A percentile compares a stretch with the other conserved stretches of the same genome.
Conservation (phyloP, 2,329 filamentous ascomycete genomes). For the Neoarthrinium moseri region DNA sequence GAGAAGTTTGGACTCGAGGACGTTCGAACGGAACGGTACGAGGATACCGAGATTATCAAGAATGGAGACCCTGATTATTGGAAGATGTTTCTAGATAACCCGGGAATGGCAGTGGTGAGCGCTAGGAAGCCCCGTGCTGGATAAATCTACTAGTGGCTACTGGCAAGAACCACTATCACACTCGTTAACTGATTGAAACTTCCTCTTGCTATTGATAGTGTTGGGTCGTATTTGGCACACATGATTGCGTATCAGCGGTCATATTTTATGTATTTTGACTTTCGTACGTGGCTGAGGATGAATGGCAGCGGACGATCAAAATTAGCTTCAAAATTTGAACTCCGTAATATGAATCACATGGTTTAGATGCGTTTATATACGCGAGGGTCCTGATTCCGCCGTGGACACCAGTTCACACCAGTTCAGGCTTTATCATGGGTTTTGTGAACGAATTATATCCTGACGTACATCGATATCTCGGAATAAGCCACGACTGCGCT, state of each 20-base stretch:
- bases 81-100: conserved; percentile 21
- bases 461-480: conserved; percentile 3
- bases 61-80: conserved; percentile 21
- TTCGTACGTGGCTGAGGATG: too few species aligned
- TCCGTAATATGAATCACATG: too few species aligned
- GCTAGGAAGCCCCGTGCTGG: conserved; percentile 12
- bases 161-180: neutral
- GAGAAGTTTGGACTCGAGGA: conserved; percentile 20
- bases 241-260: too few species aligned
- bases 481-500: conserved; percentile 14
- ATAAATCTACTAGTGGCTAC: neutral
- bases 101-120: conserved; percentile 17
- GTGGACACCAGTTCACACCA: neutral
- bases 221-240: too few species aligned
- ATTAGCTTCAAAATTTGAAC: too few species aligned
- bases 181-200: neutral
- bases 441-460: neutral
- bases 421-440: neutral
- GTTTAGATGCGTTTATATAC: too few species aligned
- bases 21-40: conserved; percentile 18
- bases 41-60: conserved; percentile 17
- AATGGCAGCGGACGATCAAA: too few species aligned
- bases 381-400: too few species aligned
- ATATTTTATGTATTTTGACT: too few species aligned
- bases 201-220: too few species aligned